Conservation (phyloP, 148 eudicot genomes). For the Chenopodium formosanum region DNA sequence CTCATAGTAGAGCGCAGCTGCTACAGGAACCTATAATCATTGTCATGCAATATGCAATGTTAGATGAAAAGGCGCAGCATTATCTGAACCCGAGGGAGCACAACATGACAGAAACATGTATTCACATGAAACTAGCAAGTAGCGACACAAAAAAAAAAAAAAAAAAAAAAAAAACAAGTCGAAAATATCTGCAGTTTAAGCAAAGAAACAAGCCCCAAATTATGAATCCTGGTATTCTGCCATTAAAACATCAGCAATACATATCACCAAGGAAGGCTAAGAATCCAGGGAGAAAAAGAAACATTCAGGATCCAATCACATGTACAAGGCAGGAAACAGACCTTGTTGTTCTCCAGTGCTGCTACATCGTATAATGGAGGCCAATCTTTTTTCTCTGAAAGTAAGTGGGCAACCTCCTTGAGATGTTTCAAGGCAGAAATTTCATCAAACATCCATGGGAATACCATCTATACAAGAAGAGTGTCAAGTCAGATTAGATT, state of each 20-base stretch:
- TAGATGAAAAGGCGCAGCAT: background rate
- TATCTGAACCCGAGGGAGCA: background rate
- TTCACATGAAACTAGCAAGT: no score
- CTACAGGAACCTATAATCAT: constrained; percentile 76
- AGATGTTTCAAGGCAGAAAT: constrained; percentile 61
- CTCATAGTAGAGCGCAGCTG: constrained; percentile 89
- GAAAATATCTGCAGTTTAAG: background rate
- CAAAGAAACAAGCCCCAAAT: background rate
- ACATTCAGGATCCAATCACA: background rate
- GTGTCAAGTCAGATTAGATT: background rate
- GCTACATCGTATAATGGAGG: constrained; percentile 67
- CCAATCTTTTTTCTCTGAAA: constrained; percentile 87
- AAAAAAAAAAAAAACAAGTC: background rate
- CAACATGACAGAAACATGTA: background rate
- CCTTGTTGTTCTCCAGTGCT: constrained; percentile 69
- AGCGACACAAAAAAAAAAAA: background rate
- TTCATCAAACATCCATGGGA: constrained; percentile 97
- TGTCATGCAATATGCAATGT: background rate
- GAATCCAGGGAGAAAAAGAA: background rate
- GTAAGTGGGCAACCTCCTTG: constrained; percentile 65
- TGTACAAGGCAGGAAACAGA: constrained; percentile 1
- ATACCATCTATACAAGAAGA: constrained; percentile 61
- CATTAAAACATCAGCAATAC: background rate
- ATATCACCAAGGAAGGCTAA: background rate
- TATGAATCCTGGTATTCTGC: background rate